phyloP scores from a whole-genome alignment of 495 filamentous ascomycete species.

The Xylaria intraflava region DNA sequence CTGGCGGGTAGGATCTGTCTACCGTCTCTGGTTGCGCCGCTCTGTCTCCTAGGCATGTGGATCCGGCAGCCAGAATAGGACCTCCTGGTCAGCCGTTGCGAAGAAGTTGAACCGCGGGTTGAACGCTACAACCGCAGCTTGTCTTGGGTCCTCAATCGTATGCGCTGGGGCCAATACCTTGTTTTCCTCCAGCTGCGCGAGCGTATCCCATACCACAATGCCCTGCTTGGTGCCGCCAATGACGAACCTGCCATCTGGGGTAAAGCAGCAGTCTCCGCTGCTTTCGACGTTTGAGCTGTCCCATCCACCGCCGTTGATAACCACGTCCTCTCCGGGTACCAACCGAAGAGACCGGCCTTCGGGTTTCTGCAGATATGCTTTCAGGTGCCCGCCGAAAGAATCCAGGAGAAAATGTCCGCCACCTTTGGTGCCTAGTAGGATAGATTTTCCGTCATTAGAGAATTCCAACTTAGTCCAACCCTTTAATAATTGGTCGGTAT shows the following conservation, averaged over 20 bases:
- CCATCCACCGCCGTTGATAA: conserved; percentile 23
- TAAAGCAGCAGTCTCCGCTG: conserved; percentile 78
- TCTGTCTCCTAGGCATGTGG: conserved; percentile 38
- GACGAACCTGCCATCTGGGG: conserved; percentile 80
- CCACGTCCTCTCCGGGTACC: conserved; percentile 40
- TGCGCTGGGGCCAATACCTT: conserved; percentile 58
- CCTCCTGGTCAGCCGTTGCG: conserved; percentile 78
- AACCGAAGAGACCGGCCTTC: conserved; percentile 38
- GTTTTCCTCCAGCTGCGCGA: conserved; percentile 46
- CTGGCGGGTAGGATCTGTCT: not conserved
- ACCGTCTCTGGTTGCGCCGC: not conserved
- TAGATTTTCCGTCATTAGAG: conserved; percentile 83
- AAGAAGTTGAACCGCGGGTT: conserved; percentile 89
- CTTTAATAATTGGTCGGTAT: conserved; percentile 36
- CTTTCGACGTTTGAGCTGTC: conserved; percentile 36
- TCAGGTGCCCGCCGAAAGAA: conserved; percentile 73
- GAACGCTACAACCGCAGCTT: conserved; percentile 70
- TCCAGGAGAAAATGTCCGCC: conserved; percentile 83
- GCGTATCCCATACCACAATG: conserved; percentile 76
- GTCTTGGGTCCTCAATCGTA: conserved; percentile 58
- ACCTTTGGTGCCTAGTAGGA: conserved; percentile 75
- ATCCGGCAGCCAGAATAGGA: conserved; percentile 87
- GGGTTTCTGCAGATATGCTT: conserved; percentile 52
- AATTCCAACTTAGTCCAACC: conserved; percentile 87
- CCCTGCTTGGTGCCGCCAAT: conserved; percentile 69